Conservation (phyloP, 768 basidiomycete genomes). For the Trametes elegans region DNA sequence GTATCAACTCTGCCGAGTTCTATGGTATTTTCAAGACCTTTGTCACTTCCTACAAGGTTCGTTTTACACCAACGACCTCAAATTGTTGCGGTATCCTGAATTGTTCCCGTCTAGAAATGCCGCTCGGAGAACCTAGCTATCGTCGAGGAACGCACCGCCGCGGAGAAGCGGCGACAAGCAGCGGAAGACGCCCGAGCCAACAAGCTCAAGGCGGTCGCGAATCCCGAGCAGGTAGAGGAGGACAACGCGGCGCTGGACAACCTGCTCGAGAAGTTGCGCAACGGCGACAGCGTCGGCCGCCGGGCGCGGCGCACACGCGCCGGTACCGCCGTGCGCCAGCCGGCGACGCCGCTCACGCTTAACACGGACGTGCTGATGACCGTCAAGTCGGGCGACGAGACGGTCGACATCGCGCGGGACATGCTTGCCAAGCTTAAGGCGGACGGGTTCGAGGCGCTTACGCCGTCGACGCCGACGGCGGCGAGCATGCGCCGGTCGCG, state of each 20-base stretch:
- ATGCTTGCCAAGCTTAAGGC: slow-evolving; percentile 76
- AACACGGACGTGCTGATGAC: slow-evolving; percentile 32
- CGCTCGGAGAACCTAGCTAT: slow-evolving; percentile 73
- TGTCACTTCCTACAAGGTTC: slow-evolving; percentile 87
- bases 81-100: neutral
- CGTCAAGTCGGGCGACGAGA: slow-evolving; percentile 35
- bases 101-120: slow-evolving; percentile 64
- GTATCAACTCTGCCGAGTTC: slow-evolving; percentile 85
- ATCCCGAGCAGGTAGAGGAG: slow-evolving; percentile 44
- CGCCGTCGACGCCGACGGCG: slow-evolving; percentile 23
- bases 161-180: slow-evolving; percentile 67
- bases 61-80: neutral
- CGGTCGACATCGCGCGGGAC: slow-evolving; percentile 63
- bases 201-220: slow-evolving; percentile 49
- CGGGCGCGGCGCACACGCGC: slow-evolving; percentile 50
- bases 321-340: slow-evolving; percentile 33
- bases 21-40: slow-evolving; percentile 98
- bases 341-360: slow-evolving; percentile 34
- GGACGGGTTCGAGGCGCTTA: slow-evolving; percentile 32
- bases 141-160: slow-evolving; percentile 65
- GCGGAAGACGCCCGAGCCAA: slow-evolving; percentile 60
- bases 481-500: slow-evolving; percentile 21
- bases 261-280: slow-evolving; percentile 67
- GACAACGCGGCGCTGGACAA: slow-evolving; percentile 63
- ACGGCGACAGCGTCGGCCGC: slow-evolving; percentile 63